Evolutionary conservation across 371 early-diverging fungal genomes (phyloP).

Genomic region (Mortierella sp.): DNA sequence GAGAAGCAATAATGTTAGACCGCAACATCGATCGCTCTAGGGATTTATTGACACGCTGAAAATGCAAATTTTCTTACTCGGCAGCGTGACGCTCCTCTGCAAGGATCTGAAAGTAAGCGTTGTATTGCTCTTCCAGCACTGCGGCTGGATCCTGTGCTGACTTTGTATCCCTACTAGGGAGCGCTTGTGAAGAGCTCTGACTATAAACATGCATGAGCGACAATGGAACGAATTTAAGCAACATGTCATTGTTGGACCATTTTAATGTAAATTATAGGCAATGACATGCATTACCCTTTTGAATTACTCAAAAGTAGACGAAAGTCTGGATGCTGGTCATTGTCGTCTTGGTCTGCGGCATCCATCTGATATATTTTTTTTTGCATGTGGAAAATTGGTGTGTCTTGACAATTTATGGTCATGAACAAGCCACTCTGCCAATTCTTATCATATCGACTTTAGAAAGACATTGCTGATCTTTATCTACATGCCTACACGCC

Average conservation of each 20-base stretch:
- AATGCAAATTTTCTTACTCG: slow-evolving; percentile 27
- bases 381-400: not conserved
- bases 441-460: not conserved
- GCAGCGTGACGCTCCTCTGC: slow-evolving; percentile 42
- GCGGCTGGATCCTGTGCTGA: slow-evolving; percentile 23
- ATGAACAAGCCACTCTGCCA: not conserved
- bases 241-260: not conserved
- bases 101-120: slow-evolving; percentile 40
- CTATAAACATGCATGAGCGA: not conserved
- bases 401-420: not conserved
- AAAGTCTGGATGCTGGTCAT: slow-evolving; percentile 55
- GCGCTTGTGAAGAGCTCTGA: slow-evolving; percentile 14
- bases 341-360: slow-evolving; percentile 43
- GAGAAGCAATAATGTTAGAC: not conserved
- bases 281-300: slow-evolving; percentile 21
- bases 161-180: slow-evolving; percentile 40
- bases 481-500: no score
- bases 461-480: no score
- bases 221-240: not conserved
- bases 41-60: no score
- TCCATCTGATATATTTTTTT: slow-evolving; percentile 15
- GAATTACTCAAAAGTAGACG: slow-evolving; percentile 30
- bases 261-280: no score
- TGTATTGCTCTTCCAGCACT: slow-evolving; percentile 35
- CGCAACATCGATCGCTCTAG: no score